Evolutionary conservation across 164 flowering plant genomes (phyloP).

Genomic region (Cinnamomum chago): DNA sequence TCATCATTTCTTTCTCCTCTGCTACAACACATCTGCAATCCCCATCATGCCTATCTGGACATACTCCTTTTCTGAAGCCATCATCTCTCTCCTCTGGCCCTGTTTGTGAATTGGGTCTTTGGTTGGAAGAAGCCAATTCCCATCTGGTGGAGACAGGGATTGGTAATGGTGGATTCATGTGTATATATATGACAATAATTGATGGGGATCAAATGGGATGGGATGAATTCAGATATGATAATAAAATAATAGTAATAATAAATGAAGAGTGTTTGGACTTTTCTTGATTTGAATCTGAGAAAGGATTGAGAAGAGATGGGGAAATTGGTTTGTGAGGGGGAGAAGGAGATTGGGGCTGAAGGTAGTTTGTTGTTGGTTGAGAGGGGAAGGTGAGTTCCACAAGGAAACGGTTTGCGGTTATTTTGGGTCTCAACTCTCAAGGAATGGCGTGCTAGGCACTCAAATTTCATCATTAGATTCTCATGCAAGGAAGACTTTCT

Average conservation of each 20-base stretch:
- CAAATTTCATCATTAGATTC: neutral
- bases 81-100: neutral
- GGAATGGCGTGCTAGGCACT: slow-evolving; percentile 8
- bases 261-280: too few species aligned
- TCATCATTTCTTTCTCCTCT: slow-evolving; percentile 6
- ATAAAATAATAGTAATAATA: neutral
- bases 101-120: neutral
- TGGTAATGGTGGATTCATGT: slow-evolving; percentile 5
- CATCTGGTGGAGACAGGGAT: neutral
- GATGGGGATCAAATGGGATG: neutral
- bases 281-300: neutral
- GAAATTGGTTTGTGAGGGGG: neutral
- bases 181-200: neutral
- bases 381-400: neutral
- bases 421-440: neutral
- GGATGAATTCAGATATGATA: neutral
- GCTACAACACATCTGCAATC: neutral
- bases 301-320: too few species aligned
- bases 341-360: neutral
- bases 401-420: slow-evolving; percentile 7
- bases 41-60: neutral
- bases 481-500: neutral
- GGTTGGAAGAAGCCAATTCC: neutral
- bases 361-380: neutral
- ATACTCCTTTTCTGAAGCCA: neutral